phyloP scores from a whole-genome alignment of 2,329 filamentous ascomycete genomes.

The Hypoxylon sp. region DNA sequence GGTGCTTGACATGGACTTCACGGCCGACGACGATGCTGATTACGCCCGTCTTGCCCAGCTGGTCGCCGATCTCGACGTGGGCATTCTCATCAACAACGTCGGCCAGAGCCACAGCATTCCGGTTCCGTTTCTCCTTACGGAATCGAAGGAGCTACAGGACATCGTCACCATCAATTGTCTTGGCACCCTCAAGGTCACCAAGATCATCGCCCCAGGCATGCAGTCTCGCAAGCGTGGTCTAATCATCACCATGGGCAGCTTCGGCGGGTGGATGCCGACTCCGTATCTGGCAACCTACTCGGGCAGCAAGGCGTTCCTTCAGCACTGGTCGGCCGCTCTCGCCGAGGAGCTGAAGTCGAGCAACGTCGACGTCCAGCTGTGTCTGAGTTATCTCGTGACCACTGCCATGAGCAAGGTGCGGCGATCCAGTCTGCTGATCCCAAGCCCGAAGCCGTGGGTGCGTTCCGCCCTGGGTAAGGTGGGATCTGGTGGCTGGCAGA shows the following conservation, averaged over 20 bases:
- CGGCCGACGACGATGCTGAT: constrained; percentile 80
- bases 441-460: constrained; percentile 86
- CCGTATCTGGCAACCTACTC: constrained; percentile 96
- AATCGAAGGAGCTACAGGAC: constrained; percentile 81
- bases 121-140: constrained; percentile 85
- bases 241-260: constrained; percentile 97
- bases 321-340: constrained; percentile 92
- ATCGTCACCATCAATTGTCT: constrained; percentile 97
- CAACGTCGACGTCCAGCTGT: constrained; percentile 89
- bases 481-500: constrained; percentile 82
- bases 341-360: constrained; percentile 83
- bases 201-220: constrained; percentile 87
- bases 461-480: constrained; percentile 81
- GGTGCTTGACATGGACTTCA: constrained; percentile 91
- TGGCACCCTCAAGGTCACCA: constrained; percentile 88
- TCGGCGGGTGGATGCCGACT: constrained; percentile 91
- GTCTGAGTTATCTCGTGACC: constrained; percentile 92
- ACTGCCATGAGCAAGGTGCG: constrained; percentile 98
- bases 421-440: constrained; percentile 80
- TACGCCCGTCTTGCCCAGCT: constrained; percentile 78
- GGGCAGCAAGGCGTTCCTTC: constrained; percentile 96
- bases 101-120: constrained; percentile 94
- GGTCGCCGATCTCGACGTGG: constrained; percentile 80
- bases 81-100: constrained; percentile 95
- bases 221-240: constrained; percentile 85